These are phyloP conservation scores for Calycina marina DNA, from an alignment of 2,329 filamentous ascomycete genomes.

Conservation along the genomic window DNA sequence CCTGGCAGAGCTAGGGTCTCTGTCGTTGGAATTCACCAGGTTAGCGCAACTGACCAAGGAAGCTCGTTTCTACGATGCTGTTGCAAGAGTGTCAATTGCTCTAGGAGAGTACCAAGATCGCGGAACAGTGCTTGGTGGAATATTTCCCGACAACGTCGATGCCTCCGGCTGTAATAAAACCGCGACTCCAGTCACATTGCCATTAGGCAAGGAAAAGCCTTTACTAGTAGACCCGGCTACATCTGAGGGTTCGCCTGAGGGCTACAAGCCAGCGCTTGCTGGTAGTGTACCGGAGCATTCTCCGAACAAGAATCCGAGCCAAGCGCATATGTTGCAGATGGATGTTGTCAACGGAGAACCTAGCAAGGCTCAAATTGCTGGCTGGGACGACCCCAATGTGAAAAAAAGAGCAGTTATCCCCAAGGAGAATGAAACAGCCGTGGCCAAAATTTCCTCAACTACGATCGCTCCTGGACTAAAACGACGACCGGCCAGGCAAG, in stretches of 20 bases:
- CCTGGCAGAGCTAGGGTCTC: constrained; percentile 45
- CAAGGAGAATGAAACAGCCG: background rate
- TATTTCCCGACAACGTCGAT: constrained; percentile 70
- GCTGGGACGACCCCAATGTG: constrained; percentile 13
- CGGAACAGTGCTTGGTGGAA: constrained; percentile 54
- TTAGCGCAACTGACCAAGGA: constrained; percentile 74
- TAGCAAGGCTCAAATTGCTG: constrained; percentile 10
- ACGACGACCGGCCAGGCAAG: constrained; percentile 5
- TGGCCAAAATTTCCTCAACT: background rate
- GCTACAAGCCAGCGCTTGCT: constrained; percentile 18
- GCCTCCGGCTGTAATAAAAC: constrained; percentile 57
- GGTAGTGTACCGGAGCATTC: constrained; percentile 10
- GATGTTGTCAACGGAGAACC: constrained; percentile 13
- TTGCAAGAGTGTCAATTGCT: constrained; percentile 72
- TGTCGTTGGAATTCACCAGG: constrained; percentile 80
- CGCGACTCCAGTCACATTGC: constrained; percentile 1
- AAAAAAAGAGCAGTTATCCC: constrained; percentile 6
- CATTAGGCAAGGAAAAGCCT: background rate
- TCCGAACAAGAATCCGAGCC: constrained; percentile 10
- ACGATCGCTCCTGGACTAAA: background rate
- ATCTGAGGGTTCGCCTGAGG: constrained; percentile 13
- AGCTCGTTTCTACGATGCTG: constrained; percentile 76
- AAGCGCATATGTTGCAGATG: constrained; percentile 16
- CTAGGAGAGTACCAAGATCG: constrained; percentile 60
- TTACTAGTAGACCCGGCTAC: constrained; percentile 2